phyloP scores from a whole-genome alignment of 2,329 filamentous ascomycete genomes.

The Bipolaris zeicola region DNA sequence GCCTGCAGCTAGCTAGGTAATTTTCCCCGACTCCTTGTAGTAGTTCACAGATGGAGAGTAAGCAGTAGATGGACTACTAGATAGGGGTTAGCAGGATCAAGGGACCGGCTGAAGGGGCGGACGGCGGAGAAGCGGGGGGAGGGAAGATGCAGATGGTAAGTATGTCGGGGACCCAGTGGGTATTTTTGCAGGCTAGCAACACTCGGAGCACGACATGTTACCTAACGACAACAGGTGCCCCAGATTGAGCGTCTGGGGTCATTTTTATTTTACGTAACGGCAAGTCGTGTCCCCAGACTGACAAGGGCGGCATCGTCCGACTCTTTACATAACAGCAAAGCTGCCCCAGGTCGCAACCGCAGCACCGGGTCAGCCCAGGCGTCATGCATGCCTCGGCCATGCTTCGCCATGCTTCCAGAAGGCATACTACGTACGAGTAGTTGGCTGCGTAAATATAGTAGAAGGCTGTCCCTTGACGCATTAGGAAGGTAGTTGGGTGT shows the following conservation, averaged over 20 bases:
- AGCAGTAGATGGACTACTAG: slow-evolving; percentile 34
- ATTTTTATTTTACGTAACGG: slow-evolving; percentile 9
- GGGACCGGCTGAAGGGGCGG: slow-evolving; percentile 52
- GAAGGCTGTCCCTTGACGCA: neutral
- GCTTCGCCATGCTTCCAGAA: slow-evolving; percentile 5
- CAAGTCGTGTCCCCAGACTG: slow-evolving; percentile 7
- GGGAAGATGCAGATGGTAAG: slow-evolving; percentile 57
- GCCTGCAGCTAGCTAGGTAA: neutral
- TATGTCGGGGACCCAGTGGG: neutral
- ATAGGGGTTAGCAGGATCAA: slow-evolving; percentile 53
- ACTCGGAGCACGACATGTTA: slow-evolving; percentile 1
- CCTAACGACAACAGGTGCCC: slow-evolving; percentile 8
- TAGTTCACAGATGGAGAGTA: neutral
- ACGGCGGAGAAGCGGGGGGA: slow-evolving; percentile 59
- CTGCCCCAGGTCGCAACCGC: slow-evolving; percentile 10
- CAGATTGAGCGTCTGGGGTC: slow-evolving; percentile 6
- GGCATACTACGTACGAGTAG: neutral
- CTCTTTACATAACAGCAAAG: slow-evolving; percentile 10
- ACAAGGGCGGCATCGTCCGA: neutral
- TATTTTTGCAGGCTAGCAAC: neutral
- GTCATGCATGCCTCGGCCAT: neutral
- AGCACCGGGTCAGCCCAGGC: slow-evolving; percentile 9
- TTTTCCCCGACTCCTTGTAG: neutral
- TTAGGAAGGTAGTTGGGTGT: neutral
- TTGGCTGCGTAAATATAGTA: neutral